These are phyloP conservation scores for Syzygium malaccense DNA, from an alignment of 441 rosid genomes.

Conservation along the genomic window DNA sequence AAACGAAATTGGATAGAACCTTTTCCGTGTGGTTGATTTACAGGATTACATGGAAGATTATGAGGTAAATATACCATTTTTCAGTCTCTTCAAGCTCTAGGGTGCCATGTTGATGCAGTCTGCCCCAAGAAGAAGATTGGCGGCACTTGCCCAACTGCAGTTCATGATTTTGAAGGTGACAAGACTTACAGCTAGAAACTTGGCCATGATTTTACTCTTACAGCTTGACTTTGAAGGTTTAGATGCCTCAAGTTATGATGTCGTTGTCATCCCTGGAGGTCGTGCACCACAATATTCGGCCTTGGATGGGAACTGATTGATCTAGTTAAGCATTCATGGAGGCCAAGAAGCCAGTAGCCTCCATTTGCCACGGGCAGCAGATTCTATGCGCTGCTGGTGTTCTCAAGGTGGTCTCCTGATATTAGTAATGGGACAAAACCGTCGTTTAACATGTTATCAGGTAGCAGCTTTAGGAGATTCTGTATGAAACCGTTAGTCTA, in stretches of 20 bases:
- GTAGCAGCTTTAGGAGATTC: not conserved
- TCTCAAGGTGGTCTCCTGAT: conserved; percentile 40
- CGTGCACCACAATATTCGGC: conserved; percentile 80
- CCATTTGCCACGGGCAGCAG: conserved; percentile 92
- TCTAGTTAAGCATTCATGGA: conserved; percentile 57
- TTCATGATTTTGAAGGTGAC: conserved; percentile 93
- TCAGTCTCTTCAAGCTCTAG: conserved; percentile 78
- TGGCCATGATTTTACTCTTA: conserved; percentile 66
- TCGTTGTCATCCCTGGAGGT: conserved; percentile 86
- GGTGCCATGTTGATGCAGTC: conserved; percentile 77
- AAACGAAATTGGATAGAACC: not conserved
- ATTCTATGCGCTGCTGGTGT: conserved; percentile 81
- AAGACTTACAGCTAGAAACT: conserved; percentile 91
- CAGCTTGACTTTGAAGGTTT: conserved; percentile 42
- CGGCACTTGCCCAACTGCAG: conserved; percentile 67
- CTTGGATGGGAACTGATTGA: conserved; percentile 44
- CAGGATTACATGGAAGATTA: conserved; percentile 95
- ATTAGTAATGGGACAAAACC: not conserved
- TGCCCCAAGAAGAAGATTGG: conserved; percentile 74
- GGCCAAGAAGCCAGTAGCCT: conserved; percentile 67
- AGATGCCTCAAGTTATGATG: conserved; percentile 61
- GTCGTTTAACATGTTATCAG: not conserved
- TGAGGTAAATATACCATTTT: conserved; percentile 73
- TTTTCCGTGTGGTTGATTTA: not conserved
- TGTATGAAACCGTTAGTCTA: not conserved